Base-by-base conservation (phyloP, 163 green algal genomes). In the Chloromonas sp. region DNA sequence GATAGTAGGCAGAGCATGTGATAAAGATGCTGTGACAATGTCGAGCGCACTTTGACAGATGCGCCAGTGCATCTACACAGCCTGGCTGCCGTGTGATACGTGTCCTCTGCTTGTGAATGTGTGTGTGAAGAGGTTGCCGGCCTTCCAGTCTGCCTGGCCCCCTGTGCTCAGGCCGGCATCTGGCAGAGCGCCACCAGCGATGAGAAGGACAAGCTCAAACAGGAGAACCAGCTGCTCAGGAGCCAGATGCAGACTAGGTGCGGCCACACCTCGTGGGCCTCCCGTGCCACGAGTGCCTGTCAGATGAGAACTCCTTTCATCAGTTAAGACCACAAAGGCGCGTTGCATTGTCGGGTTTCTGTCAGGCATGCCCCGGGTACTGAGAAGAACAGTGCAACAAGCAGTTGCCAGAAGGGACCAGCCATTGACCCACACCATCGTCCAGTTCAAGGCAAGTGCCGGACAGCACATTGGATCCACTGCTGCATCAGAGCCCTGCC, bases 221-320 rank as follows among this genome's bases (percentile, higher is more conserved):
- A 84, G 81, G 87, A 90, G 78, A 90, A 90, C 81, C 3, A 78
- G 0, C 83, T 90, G 85, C 79, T 90, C 60, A 62, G 85, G 11
- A 89, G 62, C 82, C 85, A 88, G 78, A 87, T 90, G n/a, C 81
- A 85, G 5, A 87, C 84, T 5, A 81, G 87, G 84, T 90, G 13
- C 14, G 71, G 13, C 11, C 66, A 76, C 66, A 76, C 66, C 66
- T 11, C 5, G 66, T 76, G 66, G 66, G 36, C 36, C 36, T 36
- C 36, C 36, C 36, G 36, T 36, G 36, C 36, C 36, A 36, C 36
- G 36, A 36, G 36, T 36, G 36, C 36, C 36, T 36, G 36, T 36
- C 36, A 36, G 36, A 36, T 36, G 36, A 36, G 36, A 36, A 36
- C 36, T 36, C 36, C 36, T 36, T 36, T 36, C 36, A 36, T 36